Evolutionary conservation across 164 flowering plant genomes (phyloP).

Genomic region (Platanus orientalis): DNA sequence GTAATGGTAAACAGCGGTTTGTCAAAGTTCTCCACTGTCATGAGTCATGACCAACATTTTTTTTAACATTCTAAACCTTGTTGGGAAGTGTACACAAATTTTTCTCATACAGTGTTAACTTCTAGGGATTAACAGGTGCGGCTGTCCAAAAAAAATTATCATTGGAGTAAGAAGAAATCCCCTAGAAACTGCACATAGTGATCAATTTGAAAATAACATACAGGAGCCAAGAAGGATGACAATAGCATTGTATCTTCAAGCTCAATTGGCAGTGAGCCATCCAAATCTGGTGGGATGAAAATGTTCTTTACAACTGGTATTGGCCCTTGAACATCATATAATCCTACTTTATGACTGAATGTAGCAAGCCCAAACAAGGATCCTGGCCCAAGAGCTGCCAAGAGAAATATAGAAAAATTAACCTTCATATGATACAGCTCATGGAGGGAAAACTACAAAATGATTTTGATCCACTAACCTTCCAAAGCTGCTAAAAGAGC

Average conservation of each 20-base stretch:
- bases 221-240: conserved; percentile 90
- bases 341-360: conserved; percentile 92
- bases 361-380: conserved; percentile 93
- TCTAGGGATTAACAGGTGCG: too few species aligned
- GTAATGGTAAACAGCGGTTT: too few species aligned
- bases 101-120: too few species aligned
- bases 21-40: too few species aligned
- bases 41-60: too few species aligned
- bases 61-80: too few species aligned
- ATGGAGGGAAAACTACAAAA: background rate
- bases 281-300: conserved; percentile 72
- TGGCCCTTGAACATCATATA: conserved; percentile 98
- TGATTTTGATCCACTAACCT: conserved; percentile 38
- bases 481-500: conserved; percentile 91
- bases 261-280: conserved; percentile 54
- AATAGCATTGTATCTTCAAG: conserved; percentile 97
- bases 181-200: conserved; percentile 2
- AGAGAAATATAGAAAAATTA: background rate
- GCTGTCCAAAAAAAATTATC: too few species aligned
- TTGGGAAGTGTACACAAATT: too few species aligned
- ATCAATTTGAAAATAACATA: conserved; percentile 32
- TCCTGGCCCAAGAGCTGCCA: conserved; percentile 85
- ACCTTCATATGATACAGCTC: conserved; percentile 1
- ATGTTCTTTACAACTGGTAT: conserved; percentile 91
- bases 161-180: too few species aligned